Base-by-base conservation (phyloP, 257 asterid genomes). In the Nicotiana undulata region DNA sequence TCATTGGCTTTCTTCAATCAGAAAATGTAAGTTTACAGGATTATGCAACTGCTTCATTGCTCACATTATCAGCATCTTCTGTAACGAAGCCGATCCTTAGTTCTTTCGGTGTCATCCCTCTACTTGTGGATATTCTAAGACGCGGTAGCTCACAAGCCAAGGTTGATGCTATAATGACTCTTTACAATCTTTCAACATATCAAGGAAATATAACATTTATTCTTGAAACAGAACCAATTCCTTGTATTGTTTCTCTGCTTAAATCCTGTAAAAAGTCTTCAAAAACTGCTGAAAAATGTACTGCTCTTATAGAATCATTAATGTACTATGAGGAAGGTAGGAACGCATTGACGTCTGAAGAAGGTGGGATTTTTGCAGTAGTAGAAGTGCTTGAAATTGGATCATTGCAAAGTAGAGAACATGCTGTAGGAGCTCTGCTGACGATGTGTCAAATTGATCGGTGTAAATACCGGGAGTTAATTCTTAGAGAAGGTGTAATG, bases 1-100 rank as follows among this genome's bases (percentile, higher is more conserved):
- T 95, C 6, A 86, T 90, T 31, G 67, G 83, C 65, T 91, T 95
- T 88, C 99, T 95, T 51, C 89, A 80, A 82, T 91, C 96, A 0
- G 91, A 87, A 60, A 86, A 89, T 77, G 37, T 56, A 77, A 70
- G 84, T 65, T 77, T 95, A 80, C 94, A 91, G 58, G 97, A 91
- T 84, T 88, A 90, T 51, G 97, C 99, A 34, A 89, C 90, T 76
- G 97, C 98, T n/a, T 88, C 97, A 51, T 85, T 95, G 82, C 95
- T 95, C 81, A 95, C 99, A 20, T 83, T 95, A 44, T 95, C 99
- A 28, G 99, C 97, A 32, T 91, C 96, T 32, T 79, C 97, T n/a
- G 78, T 83, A 80, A 95, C 93, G 83, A 95, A 95, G 86, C 98
- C 93, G 59, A 88, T 92, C 85, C 90, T 95, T 22, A 80, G 82